Percentiles rank a stretch among this genome's conserved stretches.
Evolutionary conservation across 2,329 filamentous ascomycete species (phyloP).

Genomic region (Westerdykella aurantiaca): DNA sequence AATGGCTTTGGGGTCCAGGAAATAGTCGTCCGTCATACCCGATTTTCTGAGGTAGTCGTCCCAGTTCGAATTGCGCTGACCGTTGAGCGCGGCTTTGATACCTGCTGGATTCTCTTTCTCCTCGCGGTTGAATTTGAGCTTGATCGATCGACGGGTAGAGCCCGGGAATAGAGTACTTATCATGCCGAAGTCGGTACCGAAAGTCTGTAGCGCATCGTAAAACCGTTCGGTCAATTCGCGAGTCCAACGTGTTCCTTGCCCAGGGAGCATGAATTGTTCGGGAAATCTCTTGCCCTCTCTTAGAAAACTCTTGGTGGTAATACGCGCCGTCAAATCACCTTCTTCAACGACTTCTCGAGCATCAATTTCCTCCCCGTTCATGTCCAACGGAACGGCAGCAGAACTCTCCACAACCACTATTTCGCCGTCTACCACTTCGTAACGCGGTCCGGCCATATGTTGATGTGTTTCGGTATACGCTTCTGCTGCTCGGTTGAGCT

Average conservation of each 20-base stretch:
- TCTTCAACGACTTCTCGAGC: slow-evolving; percentile 62
- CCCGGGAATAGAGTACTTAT: slow-evolving; percentile 70
- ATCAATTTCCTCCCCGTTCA: slow-evolving; percentile 52
- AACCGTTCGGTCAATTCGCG: slow-evolving; percentile 67
- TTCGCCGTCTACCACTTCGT: slow-evolving; percentile 60
- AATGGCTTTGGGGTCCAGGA: slow-evolving; percentile 34
- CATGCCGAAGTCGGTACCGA: slow-evolving; percentile 78
- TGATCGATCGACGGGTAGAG: slow-evolving; percentile 67
- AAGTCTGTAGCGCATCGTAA: slow-evolving; percentile 68
- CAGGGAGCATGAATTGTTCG: slow-evolving; percentile 40
- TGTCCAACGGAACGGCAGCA: slow-evolving; percentile 63
- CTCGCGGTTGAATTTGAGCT: slow-evolving; percentile 77
- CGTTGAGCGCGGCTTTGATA: slow-evolving; percentile 58
- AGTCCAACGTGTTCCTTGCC: slow-evolving; percentile 55
- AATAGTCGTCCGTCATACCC: slow-evolving; percentile 32
- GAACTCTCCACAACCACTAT: slow-evolving; percentile 66
- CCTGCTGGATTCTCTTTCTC: slow-evolving; percentile 60
- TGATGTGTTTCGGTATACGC: slow-evolving; percentile 6
- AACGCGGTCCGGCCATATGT: slow-evolving; percentile 44
- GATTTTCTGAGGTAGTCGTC: slow-evolving; percentile 36
- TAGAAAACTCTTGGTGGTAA: slow-evolving; percentile 64
- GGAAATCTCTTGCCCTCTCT: slow-evolving; percentile 52
- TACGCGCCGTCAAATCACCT: slow-evolving; percentile 68
- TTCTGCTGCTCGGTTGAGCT: slow-evolving; percentile 13
- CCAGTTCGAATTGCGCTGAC: slow-evolving; percentile 36